These are phyloP conservation scores for Biscogniauxia marginata DNA, from an alignment of 2,329 filamentous ascomycete species.

Conservation along the genomic window DNA sequence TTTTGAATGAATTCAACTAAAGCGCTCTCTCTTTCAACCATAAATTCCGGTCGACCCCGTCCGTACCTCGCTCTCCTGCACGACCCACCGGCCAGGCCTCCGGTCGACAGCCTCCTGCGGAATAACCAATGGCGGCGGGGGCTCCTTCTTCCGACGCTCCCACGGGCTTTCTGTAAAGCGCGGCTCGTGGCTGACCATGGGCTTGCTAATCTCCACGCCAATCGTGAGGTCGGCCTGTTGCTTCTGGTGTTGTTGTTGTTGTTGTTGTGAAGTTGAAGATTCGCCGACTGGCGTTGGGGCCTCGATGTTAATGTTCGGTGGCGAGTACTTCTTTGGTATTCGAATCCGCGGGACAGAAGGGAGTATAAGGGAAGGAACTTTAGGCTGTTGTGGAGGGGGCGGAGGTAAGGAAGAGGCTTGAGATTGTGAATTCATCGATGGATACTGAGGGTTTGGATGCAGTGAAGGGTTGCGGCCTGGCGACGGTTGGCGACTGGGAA, in stretches of 20 bases:
- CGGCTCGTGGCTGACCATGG: conserved; percentile 23
- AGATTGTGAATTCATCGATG: background rate
- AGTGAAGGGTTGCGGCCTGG: conserved; percentile 16
- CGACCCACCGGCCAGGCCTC: conserved; percentile 2
- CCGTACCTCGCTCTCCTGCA: conserved; percentile 31
- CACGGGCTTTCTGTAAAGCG: conserved; percentile 27
- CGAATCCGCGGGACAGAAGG: conserved; percentile 40
- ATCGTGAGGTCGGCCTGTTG: conserved; percentile 16
- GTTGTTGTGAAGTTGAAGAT: background rate
- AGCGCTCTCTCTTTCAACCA: conserved; percentile 22
- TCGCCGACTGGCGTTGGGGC: conserved; percentile 28
- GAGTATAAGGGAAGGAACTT: conserved; percentile 36
- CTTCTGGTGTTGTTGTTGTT: conserved; percentile 5
- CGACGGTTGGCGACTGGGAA: conserved; percentile 15
- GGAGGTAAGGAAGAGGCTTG: conserved; percentile 3
- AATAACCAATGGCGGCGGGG: conserved; percentile 12
- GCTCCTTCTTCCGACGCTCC: conserved; percentile 10
- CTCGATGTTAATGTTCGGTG: conserved; percentile 36
- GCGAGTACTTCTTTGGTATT: conserved; percentile 42
- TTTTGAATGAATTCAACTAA: conserved; percentile 5
- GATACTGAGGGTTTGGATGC: background rate
- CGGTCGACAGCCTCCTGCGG: conserved; percentile 12
- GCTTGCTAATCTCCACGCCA: conserved; percentile 32
- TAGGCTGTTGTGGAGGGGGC: conserved; percentile 18
- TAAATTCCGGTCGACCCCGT: conserved; percentile 38